Conservation (phyloP, 2,329 filamentous ascomycete genomes). For the Decorospora gaudefroyi region DNA sequence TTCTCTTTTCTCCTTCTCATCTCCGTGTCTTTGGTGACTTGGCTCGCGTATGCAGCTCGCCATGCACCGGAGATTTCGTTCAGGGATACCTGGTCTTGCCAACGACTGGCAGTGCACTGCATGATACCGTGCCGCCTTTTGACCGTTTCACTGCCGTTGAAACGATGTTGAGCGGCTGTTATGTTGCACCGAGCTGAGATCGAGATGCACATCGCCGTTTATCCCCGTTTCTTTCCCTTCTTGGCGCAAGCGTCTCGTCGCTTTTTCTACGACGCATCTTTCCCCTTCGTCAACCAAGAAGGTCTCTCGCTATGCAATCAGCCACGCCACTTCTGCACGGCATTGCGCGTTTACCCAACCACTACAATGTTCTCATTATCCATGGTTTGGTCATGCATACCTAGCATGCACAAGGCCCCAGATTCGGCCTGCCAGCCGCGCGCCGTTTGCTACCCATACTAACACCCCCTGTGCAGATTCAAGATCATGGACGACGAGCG, state of each 20-base stretch:
- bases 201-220: constrained; percentile 23
- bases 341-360: too few species aligned
- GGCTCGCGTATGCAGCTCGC: constrained; percentile 8
- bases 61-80: too few species aligned
- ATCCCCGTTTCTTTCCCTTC: constrained; percentile 6
- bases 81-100: neutral
- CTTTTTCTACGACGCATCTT: constrained; percentile 8
- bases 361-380: too few species aligned
- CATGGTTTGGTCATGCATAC: too few species aligned
- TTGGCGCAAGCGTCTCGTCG: constrained; percentile 15
- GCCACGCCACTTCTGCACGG: too few species aligned
- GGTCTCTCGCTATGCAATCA: too few species aligned
- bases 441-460: neutral
- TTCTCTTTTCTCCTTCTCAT: constrained; percentile 10
- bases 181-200: constrained; percentile 17
- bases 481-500: constrained; percentile 88
- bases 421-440: constrained; percentile 1
- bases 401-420: too few species aligned
- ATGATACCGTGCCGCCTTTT: neutral
- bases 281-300: neutral
- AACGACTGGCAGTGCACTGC: neutral
- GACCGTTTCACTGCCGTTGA: neutral
- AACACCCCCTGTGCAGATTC: constrained; percentile 58
- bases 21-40: too few species aligned
- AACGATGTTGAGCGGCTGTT: neutral